These are phyloP conservation scores for Proliferodiscus dingleyae DNA, from an alignment of 2,329 filamentous ascomycete genomes.

Conservation along the genomic window DNA sequence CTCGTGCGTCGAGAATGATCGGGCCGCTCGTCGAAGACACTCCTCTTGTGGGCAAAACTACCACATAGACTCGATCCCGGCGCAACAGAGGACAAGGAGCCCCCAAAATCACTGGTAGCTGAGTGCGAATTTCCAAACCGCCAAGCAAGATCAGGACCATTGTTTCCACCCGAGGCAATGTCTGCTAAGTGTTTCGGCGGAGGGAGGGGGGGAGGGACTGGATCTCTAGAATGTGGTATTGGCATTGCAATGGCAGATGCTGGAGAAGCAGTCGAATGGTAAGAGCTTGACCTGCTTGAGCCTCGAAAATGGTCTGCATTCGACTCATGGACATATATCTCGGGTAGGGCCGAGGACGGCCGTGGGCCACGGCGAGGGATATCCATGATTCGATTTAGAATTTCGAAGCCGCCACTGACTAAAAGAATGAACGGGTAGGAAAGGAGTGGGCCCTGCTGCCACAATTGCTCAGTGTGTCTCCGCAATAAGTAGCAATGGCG, in stretches of 20 bases:
- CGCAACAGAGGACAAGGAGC: conserved; percentile 37
- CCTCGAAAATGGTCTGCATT: conserved; percentile 30
- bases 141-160: conserved; percentile 60
- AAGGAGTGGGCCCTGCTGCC: conserved; percentile 8
- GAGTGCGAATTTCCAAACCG: conserved; percentile 53
- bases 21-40: conserved; percentile 22
- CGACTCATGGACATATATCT: conserved; percentile 39
- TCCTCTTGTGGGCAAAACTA: conserved; percentile 34
- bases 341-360: conserved; percentile 30
- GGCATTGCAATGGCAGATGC: conserved; percentile 51
- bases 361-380: conserved; percentile 32
- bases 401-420: conserved; percentile 23
- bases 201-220: conserved; percentile 57
- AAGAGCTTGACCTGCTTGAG: conserved; percentile 24
- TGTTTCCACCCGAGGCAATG: conserved; percentile 47
- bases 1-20: conserved; percentile 33
- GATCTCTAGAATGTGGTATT: conserved; percentile 52
- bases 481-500: conserved; percentile 24
- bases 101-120: conserved; percentile 41
- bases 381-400: conserved; percentile 35
- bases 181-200: conserved; percentile 56
- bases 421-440: conserved; percentile 17
- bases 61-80: conserved; percentile 46
- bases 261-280: conserved; percentile 32
- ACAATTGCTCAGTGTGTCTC: conserved; percentile 14